A percentile compares a stretch with the other conserved stretches of the same genome.
These are phyloP conservation scores for Colletotrichum cordylinicola DNA, from an alignment of 2,329 filamentous ascomycete genomes.

Conservation along the genomic window DNA sequence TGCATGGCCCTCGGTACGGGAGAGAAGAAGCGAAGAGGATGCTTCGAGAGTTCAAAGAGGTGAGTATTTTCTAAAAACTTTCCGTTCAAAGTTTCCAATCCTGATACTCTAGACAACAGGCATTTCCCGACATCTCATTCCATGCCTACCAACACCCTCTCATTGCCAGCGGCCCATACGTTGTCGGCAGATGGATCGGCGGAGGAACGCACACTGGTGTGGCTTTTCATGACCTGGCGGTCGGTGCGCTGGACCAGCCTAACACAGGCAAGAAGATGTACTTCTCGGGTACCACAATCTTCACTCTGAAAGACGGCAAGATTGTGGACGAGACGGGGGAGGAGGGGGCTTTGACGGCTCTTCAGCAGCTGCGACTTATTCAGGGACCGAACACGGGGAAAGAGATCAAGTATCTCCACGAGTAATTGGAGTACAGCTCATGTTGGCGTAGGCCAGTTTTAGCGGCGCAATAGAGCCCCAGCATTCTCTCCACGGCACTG, in stretches of 20 bases:
- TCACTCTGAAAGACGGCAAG: not conserved
- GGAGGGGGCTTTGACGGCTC: not conserved
- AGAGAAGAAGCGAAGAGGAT: not conserved
- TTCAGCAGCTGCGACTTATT: not conserved
- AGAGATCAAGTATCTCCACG: not conserved
- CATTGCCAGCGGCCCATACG: not conserved
- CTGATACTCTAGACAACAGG: not conserved
- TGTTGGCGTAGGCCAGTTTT: too few species aligned
- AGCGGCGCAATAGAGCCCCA: not conserved
- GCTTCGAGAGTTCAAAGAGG: not conserved
- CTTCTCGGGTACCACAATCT: not conserved
- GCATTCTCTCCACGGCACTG: not conserved
- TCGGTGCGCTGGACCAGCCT: not conserved
- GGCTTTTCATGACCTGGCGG: not conserved
- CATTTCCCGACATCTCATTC: not conserved
- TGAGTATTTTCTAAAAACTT: not conserved
- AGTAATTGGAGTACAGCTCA: not conserved
- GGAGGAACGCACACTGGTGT: not conserved
- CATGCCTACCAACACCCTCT: constrained; percentile 8
- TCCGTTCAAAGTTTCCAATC: not conserved
- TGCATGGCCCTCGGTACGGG: not conserved
- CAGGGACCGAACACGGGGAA: not conserved
- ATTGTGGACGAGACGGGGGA: not conserved
- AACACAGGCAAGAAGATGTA: not conserved
- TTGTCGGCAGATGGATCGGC: not conserved